Evolutionary conservation across 768 basidiomycete genomes (phyloP), one percentile per base, ranked within the genome.

Genomic region (Phaeotremella fagi): DNA sequence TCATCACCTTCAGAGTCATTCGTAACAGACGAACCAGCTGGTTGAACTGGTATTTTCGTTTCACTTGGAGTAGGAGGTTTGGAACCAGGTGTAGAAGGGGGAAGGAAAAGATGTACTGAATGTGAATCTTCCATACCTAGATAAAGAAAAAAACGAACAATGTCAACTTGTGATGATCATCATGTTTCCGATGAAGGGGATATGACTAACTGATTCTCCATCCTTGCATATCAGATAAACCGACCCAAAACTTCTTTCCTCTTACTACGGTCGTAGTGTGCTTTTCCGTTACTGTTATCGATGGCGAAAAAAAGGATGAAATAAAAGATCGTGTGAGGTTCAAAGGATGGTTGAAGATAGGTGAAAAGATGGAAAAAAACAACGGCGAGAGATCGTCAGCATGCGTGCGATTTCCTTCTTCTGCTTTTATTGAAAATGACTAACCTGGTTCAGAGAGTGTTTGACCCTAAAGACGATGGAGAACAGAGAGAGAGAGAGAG

Each of bases 91-190:
- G 48, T 49, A 23, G 49, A 55, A 16, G 63, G 71, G 20, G 64
- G 75, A 41, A 95, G 77, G 58, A 83, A 79, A 42, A 92, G 78
- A 24, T 87, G 76, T 33, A 82, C 79, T 16, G 87, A 80, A 75
- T 98, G 94, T 1, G 94, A 83, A 68, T 99, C 94, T 77, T 99
- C 95, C 95, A 99, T 98, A 64, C 85, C 94, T 99, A 69, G 47
- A 3, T 38, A 7, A n/a, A 35, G 33, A n/a, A 35, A 9, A n/a
- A 35, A 9, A n/a, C 11, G 11, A 35, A 9, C n/a, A 35, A n/a
- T n/a, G n/a, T 35, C 9, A n/a, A 56, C 29, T 4, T 33, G 15
- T 33, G 6, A 18, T 18, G 24, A 42, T 41, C 12, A 41, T 41
- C 38, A 12, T 20, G 38, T 6, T 31, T 25, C 38, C 2, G 4